phyloP scores from a whole-genome alignment of 2,329 filamentous ascomycete species.

The Penicillium sp. region DNA sequence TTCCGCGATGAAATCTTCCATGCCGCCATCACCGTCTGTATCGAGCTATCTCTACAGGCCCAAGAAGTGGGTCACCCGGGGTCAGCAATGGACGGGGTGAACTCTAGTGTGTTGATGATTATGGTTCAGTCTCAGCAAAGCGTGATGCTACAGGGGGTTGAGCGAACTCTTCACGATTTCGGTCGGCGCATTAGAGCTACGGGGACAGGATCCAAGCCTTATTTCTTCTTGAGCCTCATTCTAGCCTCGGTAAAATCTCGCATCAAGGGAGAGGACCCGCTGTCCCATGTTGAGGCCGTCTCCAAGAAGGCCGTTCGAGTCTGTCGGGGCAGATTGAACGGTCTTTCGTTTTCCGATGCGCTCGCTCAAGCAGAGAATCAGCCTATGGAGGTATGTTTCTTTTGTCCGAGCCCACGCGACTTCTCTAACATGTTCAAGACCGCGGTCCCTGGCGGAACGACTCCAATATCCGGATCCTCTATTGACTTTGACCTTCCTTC shows the following conservation, averaged over 20 bases:
- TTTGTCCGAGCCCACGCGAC: background rate
- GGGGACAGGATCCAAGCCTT: constrained; percentile 29
- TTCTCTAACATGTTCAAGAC: constrained; percentile 11
- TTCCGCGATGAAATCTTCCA: constrained; percentile 35
- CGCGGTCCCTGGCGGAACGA: constrained; percentile 9
- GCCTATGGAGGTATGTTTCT: constrained; percentile 13
- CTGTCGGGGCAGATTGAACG: constrained; percentile 23
- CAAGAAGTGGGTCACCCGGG: constrained; percentile 21
- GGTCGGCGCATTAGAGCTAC: constrained; percentile 23
- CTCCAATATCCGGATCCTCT: constrained; percentile 13
- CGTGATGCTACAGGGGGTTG: constrained; percentile 28
- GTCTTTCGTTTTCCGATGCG: constrained; percentile 21
- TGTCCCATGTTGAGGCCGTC: constrained; percentile 21
- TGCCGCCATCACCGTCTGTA: constrained; percentile 30
- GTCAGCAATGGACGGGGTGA: constrained; percentile 15
- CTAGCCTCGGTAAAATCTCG: constrained; percentile 31
- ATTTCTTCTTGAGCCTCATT: constrained; percentile 28
- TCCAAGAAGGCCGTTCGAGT: constrained; percentile 22
- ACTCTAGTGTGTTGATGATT: constrained; percentile 25
- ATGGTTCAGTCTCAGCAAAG: constrained; percentile 31
- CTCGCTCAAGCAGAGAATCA: constrained; percentile 14
- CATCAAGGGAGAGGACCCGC: constrained; percentile 28
- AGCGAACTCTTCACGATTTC: constrained; percentile 27
- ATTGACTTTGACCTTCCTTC: constrained; percentile 25
- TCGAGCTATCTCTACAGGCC: constrained; percentile 30